These are phyloP conservation scores for Meredithiella fracta DNA, from an alignment of 2,329 filamentous ascomycete species.

Conservation along the genomic window DNA sequence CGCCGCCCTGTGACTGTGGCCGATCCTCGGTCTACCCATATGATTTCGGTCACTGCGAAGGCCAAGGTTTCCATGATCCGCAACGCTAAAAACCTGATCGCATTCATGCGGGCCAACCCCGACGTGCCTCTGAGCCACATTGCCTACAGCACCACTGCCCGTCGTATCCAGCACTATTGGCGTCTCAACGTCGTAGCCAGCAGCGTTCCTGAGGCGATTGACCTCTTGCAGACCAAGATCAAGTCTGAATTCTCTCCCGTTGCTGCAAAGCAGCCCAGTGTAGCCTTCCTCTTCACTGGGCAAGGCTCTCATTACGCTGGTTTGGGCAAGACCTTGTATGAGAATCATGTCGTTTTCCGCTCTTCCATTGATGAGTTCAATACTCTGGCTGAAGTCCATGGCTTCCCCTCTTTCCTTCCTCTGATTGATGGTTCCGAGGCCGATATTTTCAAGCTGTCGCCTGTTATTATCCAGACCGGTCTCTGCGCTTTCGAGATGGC, in stretches of 20 bases:
- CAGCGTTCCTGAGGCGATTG: constrained; percentile 27
- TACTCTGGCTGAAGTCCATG: constrained; percentile 31
- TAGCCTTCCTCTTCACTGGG: constrained; percentile 38
- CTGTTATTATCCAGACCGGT: constrained; percentile 36
- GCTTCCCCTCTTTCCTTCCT: constrained; percentile 38
- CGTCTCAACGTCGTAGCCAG: constrained; percentile 33
- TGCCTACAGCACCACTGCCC: constrained; percentile 52
- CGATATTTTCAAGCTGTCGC: constrained; percentile 30
- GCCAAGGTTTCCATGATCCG: constrained; percentile 38
- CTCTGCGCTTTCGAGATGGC: constrained; percentile 42
- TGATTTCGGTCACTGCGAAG: constrained; percentile 43
- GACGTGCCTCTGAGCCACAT: constrained; percentile 40
- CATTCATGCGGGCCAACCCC: constrained; percentile 35
- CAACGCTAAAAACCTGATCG: constrained; percentile 39
- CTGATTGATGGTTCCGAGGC: constrained; percentile 28
- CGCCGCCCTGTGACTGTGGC: constrained; percentile 27
- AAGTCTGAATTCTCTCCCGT: constrained; percentile 35
- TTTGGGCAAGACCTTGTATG: constrained; percentile 34
- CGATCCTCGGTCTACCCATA: constrained; percentile 39
- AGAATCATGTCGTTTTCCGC: constrained; percentile 31
- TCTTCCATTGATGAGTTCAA: constrained; percentile 41
- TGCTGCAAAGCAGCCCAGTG: constrained; percentile 26
- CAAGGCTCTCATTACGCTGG: constrained; percentile 39
- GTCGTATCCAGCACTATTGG: constrained; percentile 43
- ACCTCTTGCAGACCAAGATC: constrained; percentile 35